Base-by-base conservation (phyloP, 2,329 filamentous ascomycete species). In the Rutstroemia sp. region DNA sequence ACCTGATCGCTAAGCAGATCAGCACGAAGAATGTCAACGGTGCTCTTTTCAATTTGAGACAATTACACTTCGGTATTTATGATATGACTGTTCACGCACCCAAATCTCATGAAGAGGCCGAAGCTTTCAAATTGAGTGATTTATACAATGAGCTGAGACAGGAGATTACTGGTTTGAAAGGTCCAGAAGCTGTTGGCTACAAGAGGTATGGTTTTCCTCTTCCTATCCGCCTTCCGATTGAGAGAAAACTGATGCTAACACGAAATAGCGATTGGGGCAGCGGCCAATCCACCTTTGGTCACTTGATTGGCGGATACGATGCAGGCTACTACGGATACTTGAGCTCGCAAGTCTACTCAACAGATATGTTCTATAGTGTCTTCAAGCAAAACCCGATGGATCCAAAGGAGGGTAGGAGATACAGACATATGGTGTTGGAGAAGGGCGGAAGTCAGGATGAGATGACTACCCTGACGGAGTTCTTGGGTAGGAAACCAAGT, bases 321-420 rank as follows among this genome's bases (percentile, higher is more conserved):
- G 88, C 89, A 30, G 88, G 88, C 45, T 92, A 92, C 74, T 94
- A 94, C 71, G 83, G 83, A 65, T 87, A 87, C 68, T 73, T 87
- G 37, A 86, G 81, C 61, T 90, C 86, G 1, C 81, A 90, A 70
- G 90, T 94, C 18, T 94, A 92, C 73, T 88, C 85, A 21, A 81
- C 86, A 25, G 89, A 95, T 71, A 92, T 95, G 88, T 95, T 92
- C 77, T 84, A 89, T 72, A 80, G 80, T 0, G 85, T 88, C 48
- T 94, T 94, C 74, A 85, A 86, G 74, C 77, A 81, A 63, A 78
- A 92, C 69, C 89, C 89, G 0, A 91, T 92, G 88, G 81, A 91
- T 69, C 78, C 77, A 34, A 80, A 79, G 62, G 82, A 90, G 69
- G 89, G 89, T 1, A 78, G 88, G 14, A 74, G 88, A 58, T 94